Percentiles rank a stretch among this genome's conserved stretches.
Conservation (phyloP, 2,329 filamentous ascomycete genomes). For the Aureobasidium zeae region DNA sequence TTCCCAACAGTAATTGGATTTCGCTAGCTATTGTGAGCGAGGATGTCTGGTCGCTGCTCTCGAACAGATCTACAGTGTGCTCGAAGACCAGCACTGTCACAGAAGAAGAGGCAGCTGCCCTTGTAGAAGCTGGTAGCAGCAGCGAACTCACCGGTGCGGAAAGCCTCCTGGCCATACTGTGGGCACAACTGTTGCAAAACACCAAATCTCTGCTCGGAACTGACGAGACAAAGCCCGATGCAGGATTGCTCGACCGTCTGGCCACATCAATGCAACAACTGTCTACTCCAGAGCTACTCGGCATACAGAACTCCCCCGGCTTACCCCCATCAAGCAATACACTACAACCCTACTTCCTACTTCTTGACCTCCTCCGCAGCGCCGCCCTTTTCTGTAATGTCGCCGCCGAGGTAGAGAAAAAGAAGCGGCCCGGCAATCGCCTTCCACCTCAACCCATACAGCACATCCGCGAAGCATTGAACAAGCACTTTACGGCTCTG, state of each 20-base stretch:
- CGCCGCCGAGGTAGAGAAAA: slow-evolving; percentile 16
- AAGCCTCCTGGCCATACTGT: slow-evolving; percentile 2
- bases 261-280: not conserved
- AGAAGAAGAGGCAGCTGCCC: slow-evolving; percentile 16
- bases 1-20: slow-evolving; percentile 20
- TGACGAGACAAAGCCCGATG: slow-evolving; percentile 4
- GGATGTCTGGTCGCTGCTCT: slow-evolving; percentile 14
- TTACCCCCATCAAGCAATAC: slow-evolving; percentile 6
- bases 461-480: slow-evolving; percentile 19
- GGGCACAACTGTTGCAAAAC: slow-evolving; percentile 6
- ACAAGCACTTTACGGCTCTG: slow-evolving; percentile 19
- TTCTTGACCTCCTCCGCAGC: slow-evolving; percentile 24
- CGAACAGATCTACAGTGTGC: slow-evolving; percentile 13
- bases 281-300: not conserved
- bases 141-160: slow-evolving; percentile 10
- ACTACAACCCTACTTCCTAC: slow-evolving; percentile 19
- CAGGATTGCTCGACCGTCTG: slow-evolving; percentile 1
- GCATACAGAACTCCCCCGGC: slow-evolving; percentile 15
- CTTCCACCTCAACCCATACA: slow-evolving; percentile 7
- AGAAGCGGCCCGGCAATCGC: slow-evolving; percentile 1
- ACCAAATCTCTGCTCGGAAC: slow-evolving; percentile 8
- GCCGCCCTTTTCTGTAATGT: slow-evolving; percentile 21
- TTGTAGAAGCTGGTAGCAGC: not conserved
- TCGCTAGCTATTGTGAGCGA: slow-evolving; percentile 18
- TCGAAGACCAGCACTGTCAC: slow-evolving; percentile 6